Percentiles rank a stretch among this genome's conserved stretches.
These are phyloP conservation scores for Phragmites australis DNA, from an alignment of 176 grass and related monocot species.

Conservation along the genomic window DNA sequence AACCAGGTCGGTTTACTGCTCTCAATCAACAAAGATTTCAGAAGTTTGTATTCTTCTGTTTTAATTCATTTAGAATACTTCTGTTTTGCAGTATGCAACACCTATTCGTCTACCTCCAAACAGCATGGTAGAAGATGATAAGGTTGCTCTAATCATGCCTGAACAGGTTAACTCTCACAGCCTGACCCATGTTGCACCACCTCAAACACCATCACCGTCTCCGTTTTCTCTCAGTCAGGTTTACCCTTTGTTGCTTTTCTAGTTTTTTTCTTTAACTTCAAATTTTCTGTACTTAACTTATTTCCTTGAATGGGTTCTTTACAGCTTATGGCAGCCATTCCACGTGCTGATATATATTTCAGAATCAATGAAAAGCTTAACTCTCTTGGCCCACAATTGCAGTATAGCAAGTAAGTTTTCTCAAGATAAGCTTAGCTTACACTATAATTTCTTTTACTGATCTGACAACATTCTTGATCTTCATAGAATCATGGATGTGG, in stretches of 20 bases:
- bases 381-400: conserved; percentile 72
- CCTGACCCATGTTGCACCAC: conserved; percentile 62
- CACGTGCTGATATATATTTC: conserved; percentile 77
- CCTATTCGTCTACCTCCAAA: conserved; percentile 68
- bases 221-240: conserved; percentile 94
- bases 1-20: conserved; percentile 61
- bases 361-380: conserved; percentile 93
- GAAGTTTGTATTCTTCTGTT: neutral
- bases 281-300: conserved; percentile 28
- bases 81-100: conserved; percentile 67
- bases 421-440: neutral
- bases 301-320: conserved; percentile 31
- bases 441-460: conserved; percentile 28
- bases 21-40: neutral
- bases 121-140: conserved; percentile 85
- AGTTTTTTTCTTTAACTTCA: neutral
- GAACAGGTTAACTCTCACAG: conserved; percentile 70
- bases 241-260: conserved; percentile 34
- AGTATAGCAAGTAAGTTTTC: conserved; percentile 71
- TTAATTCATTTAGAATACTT: conserved; percentile 30
- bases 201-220: conserved; percentile 58
- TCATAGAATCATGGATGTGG: conserved; percentile 82
- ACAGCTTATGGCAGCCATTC: conserved; percentile 89
- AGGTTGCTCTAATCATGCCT: conserved; percentile 79
- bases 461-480: conserved; percentile 14